Evolutionary conservation across 306 rosid genomes (phyloP), one percentile per base, ranked within the genome.

Genomic region (Castanopsis chinensis): DNA sequence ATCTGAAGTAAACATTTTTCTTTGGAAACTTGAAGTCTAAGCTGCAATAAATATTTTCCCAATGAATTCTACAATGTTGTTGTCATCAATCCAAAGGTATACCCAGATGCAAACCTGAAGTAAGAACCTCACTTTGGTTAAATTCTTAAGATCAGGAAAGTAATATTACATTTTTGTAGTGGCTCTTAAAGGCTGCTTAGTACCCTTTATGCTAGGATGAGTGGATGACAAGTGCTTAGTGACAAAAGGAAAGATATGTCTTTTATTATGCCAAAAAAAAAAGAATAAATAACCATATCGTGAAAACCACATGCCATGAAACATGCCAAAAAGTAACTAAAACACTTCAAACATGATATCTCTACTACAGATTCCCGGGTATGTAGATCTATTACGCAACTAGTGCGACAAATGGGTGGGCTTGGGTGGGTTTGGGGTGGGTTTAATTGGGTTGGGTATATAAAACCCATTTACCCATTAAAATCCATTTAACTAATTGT

Each of bases 1-100:
- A 41, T 41, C 45, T 41, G 12, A 41, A 41, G 45, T 41, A 41
- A 41, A 41, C 45, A 41, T 41, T 41, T n/a, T n/a, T 41, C 45
- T 41, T 41, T 41, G 45, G 45, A 41, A 41, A 41, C 11, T 3
- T 41, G 59, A 78, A 79, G 73, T 75, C 93, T 85, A 87, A 95
- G 98, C 99, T 89, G 98, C 97, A 71, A 95, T 78, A 79, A 93
- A 91, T 80, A 90, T 83, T 87, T 90, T 88, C 81, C 99, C 99
- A 49, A 87, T 30, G 54, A 90, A 82, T 77, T 90, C 88, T 76
- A 87, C 93, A 53, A 45, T 80, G 25, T 84, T 83, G 82, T 83
- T 91, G 76, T 89, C 88, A 60, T 89, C 82, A 60, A 93, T 73
- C 93, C 97, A 91, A 35, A 95, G 88, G 89, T 93, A 93, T 77